Evolutionary conservation across 345 rosid genomes (phyloP), one percentile per base, ranked within the genome.

Genomic region (Melaleuca quinquenervia): DNA sequence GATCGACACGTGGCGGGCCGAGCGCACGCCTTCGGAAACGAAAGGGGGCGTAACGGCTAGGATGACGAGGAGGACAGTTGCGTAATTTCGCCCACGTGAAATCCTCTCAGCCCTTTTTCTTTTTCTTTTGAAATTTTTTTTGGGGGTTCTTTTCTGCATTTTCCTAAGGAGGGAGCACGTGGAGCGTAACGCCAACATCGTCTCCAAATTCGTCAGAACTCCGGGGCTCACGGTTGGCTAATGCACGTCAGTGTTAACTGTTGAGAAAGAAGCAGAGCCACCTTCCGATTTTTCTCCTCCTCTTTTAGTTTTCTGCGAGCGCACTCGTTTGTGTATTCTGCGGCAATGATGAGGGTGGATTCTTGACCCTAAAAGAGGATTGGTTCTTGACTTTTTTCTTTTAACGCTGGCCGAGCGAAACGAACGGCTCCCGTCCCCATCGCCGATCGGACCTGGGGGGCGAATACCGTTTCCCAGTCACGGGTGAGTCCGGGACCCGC

Each of bases 21-120:
- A 52, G 86, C 52, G 49, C 48, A 55, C 24, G 49, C 1, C 29
- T 24, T 45, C 83, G 84, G 49, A 86, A n/a, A n/a, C n/a, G n/a
- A n/a, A 85, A 84, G 74, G 82, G 87, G 84, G 36, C 53, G 84
- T 86, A 94, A 94, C 96, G 96, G 96, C 95, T 94, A 93, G 91
- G 88, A 86, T 7, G 48, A 58, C 82, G 9, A 1, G 15, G 83
- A 86, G 92, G 94, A 88, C 70, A 82, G 1, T 52, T 32, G 11
- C 12, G 92, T 91, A 82, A 89, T 83, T 89, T 62, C 0, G 1
- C 2, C 0, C 0, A 11, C 13, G 24, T 41, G 6, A 6, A 29
- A 11, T 16, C 41, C 24, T 55, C 60, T 24, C 27, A 20, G 3
- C 60, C 21, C n/a, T 6, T 24, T 36, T 15, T 7, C 26, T 82